Evolutionary conservation across 2,329 filamentous ascomycete genomes (phyloP), one percentile per base, ranked within the genome.

Genomic region (Ascochyta lentis): DNA sequence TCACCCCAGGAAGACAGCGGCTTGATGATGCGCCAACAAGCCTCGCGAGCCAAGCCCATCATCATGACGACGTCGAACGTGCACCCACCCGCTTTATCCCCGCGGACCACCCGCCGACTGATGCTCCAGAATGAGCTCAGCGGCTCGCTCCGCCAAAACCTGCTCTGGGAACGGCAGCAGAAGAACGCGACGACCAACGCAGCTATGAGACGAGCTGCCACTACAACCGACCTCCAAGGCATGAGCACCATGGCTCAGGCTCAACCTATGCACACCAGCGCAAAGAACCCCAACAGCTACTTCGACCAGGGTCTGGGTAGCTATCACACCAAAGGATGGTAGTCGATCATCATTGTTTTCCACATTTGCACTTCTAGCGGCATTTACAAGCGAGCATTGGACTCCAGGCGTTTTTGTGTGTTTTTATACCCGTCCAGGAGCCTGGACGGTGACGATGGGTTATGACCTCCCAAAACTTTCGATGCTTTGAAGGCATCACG

Each of bases 71-170:
- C 89, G 19, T 84, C 84, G n/a, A 87, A 87, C 54, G 80, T 80
- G 6, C 86, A 90, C 62, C 89, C 91, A 51, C 86, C 88, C 26
- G 90, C 92, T 1, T 84, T 96, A 62, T 98, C 95, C 5, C 95
- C 95, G 4, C 87, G 92, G 54, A 97, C 94, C 0, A 97, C 93
- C 0, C 86, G 95, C 47, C 86, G 93, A 58, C 96, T 97, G 77
- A 99, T 99, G 95, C 84, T 99, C 53, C 89, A 91, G 8, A 96
- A 91, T 0, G 95, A 99, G 79, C 81, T 99, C 50, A 97, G 94
- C 2, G 92, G 96, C 74, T 96, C 92, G 22, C 86, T 99, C 3
- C 87, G 95, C 22, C 90, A 92, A 66, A 91, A 97, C 68, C 87
- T 99, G 15, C 84, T 98, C 15, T 96, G 92, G 90, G 95, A 99